Base-by-base conservation (phyloP, 257 asterid species). In the Gentiana straminea region DNA sequence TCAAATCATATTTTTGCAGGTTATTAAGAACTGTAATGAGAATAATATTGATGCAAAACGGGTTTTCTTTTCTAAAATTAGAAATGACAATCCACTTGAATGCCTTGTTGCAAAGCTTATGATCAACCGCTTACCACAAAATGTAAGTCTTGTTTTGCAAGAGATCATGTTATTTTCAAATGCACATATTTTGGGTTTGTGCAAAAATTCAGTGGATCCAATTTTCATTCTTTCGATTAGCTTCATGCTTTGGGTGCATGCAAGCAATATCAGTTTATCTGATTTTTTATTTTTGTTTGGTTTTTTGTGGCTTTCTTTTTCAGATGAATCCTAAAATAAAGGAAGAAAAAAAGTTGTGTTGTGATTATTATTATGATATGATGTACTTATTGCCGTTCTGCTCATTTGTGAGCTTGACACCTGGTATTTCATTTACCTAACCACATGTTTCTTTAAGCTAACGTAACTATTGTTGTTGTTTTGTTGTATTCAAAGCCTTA, bases 281-380 rank as follows among this genome's bases (percentile, higher is more conserved):
- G 11, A 5, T 10, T 41, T 4, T 3, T 5, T 5, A 41, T 3
- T 4, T 10, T 5, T 41, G 46, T 5, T 41, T 24, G 24, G 24
- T 41, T 41, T 41, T 41, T 7, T 41, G 46, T 41, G 8, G 7
- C 9, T 41, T 41, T 13, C 54, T 3, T 59, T 8, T 75, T 12
- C 64, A 89, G 97, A 76, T 33, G 36, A 67, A 64, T 35, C 10
- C 7, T 3, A 58, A 57, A 2, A 44, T 50, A 49, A 67, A 57
- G 66, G 73, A 66, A 48, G 53, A 49, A 1, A 43, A 61, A 9
- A 63, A 4, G 56, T 51, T 61, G 37, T 39, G 62, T 2, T 80
- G 68, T 61, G 93, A 84, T 54, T 86, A 58, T 44, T 89, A 77
- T 54, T 85, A 56, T 61, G 81, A 89, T 65, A 81, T 65, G 80